Conservation (phyloP, 345 rosid species). For the Firmiana major region DNA sequence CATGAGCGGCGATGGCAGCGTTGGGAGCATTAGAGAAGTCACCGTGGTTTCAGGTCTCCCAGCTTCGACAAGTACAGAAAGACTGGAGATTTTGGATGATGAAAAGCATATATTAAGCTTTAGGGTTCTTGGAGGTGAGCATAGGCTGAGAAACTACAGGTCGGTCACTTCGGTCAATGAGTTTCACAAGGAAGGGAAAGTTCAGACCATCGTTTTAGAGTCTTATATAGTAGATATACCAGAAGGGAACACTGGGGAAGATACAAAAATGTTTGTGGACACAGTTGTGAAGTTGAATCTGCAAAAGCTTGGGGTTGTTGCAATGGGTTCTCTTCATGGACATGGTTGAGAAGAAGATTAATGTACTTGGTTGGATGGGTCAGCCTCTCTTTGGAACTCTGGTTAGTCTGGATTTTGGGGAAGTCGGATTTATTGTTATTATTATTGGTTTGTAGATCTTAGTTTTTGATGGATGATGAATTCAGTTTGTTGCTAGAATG, state of each 20-base stretch:
- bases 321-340: conserved; percentile 45
- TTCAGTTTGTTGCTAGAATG: not conserved
- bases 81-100: conserved; percentile 73
- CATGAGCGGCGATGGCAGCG: conserved; percentile 49
- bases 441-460: not conserved
- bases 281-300: conserved; percentile 92
- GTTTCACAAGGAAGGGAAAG: conserved; percentile 37
- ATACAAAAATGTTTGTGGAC: conserved; percentile 83
- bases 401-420: not conserved
- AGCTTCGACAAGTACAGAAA: conserved; percentile 86
- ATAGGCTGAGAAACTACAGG: conserved; percentile 64
- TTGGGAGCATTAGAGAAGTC: conserved; percentile 74
- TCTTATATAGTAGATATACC: conserved; percentile 83
- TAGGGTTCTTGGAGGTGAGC: conserved; percentile 80
- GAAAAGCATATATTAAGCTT: conserved; percentile 67
- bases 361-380: not conserved
- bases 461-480: not conserved
- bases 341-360: conserved; percentile 20
- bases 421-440: not conserved
- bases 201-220: conserved; percentile 68
- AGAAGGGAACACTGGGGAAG: conserved; percentile 67
- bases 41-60: conserved; percentile 77
- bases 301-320: conserved; percentile 69
- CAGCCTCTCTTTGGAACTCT: not conserved
- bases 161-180: conserved; percentile 80